These are phyloP conservation scores for Trichoderma semiorbis DNA, from an alignment of 2,329 filamentous ascomycete species.

Conservation along the genomic window DNA sequence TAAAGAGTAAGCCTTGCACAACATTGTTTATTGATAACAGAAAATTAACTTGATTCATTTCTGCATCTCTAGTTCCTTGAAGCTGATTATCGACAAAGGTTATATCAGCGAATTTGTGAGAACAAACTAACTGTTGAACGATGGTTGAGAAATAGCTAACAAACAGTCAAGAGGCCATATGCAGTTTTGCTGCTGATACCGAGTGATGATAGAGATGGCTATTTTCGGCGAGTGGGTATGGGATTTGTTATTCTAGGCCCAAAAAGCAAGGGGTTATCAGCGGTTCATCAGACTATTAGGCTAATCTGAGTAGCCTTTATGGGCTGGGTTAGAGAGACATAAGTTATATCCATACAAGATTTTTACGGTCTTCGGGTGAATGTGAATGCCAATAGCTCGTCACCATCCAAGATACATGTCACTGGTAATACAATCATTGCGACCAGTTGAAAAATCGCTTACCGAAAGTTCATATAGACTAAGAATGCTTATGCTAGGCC, in stretches of 20 bases:
- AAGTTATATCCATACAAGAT: neutral
- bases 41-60: neutral
- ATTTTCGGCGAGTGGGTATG: neutral
- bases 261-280: neutral
- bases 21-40: neutral
- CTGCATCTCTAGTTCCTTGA: neutral
- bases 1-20: neutral
- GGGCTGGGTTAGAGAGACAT: neutral
- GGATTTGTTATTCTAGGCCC: neutral
- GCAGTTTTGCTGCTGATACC: neutral
- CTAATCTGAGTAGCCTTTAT: neutral
- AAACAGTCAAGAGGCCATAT: neutral
- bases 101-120: no score
- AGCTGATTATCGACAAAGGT: fast-evolving
- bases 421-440: neutral
- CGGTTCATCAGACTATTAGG: neutral
- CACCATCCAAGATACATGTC: neutral
- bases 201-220: neutral
- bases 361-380: neutral
- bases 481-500: neutral
- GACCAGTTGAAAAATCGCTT: neutral
- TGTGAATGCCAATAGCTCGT: neutral
- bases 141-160: neutral
- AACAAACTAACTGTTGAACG: neutral
- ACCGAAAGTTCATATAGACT: neutral